phyloP scores from a whole-genome alignment of 345 rosid genomes.

The Murraya koenigii region DNA sequence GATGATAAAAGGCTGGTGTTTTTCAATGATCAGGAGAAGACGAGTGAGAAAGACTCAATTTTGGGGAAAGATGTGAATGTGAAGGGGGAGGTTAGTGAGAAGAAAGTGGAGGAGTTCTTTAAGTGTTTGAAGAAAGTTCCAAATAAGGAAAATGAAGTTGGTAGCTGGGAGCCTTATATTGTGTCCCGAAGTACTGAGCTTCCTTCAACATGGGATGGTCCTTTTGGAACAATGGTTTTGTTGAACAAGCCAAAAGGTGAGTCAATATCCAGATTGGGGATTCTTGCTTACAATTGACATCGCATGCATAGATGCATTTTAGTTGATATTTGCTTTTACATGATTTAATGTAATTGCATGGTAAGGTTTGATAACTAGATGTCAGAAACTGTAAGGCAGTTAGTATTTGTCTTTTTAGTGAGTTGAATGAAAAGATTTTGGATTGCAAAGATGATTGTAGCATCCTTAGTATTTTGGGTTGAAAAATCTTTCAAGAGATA shows the following conservation, averaged over 20 bases:
- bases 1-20: constrained; percentile 56
- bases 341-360: background rate
- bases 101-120: constrained; percentile 85
- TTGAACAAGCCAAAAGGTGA: constrained; percentile 93
- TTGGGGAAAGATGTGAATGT: constrained; percentile 15
- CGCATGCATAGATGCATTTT: background rate
- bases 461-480: background rate
- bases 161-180: constrained; percentile 65
- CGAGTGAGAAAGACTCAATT: constrained; percentile 15
- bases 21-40: constrained; percentile 51
- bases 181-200: constrained; percentile 69
- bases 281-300: background rate
- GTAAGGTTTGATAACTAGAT: background rate
- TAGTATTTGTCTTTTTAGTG: background rate
- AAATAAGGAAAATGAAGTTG: constrained; percentile 46
- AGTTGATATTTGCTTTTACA: background rate
- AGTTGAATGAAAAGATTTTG: background rate
- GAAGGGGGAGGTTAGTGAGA: constrained; percentile 51
- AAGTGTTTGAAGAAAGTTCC: constrained; percentile 78
- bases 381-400: background rate
- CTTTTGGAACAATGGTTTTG: constrained; percentile 75
- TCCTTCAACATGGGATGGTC: constrained; percentile 89
- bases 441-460: background rate
- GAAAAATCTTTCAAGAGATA: background rate
- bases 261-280: constrained; percentile 4